phyloP scores from a whole-genome alignment of 192 early-diverging fungal genomes.

The Borealophlyctis nickersoniae region DNA sequence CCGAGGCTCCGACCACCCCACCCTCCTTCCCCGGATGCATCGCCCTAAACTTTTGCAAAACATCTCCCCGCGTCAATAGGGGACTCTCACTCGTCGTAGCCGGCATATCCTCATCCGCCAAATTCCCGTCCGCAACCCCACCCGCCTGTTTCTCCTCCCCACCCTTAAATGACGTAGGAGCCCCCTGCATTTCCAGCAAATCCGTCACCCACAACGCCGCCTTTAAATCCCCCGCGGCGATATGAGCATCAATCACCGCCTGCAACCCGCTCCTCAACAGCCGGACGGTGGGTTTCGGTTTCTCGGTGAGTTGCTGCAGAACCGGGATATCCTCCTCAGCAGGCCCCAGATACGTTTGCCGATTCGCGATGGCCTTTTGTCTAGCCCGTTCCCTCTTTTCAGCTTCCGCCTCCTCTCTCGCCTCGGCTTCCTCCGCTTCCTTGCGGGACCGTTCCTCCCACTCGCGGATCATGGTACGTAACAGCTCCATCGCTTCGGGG shows the following conservation, averaged over 20 bases:
- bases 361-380: too few species aligned
- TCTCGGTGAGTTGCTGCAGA: too few species aligned
- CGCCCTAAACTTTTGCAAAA: too few species aligned
- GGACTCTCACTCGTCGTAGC: too few species aligned
- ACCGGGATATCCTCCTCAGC: too few species aligned
- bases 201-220: neutral
- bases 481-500: neutral
- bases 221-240: neutral
- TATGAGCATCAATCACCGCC: neutral
- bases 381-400: neutral
- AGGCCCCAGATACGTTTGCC: too few species aligned
- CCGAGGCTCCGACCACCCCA: too few species aligned
- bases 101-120: too few species aligned
- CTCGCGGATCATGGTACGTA: constrained; percentile 5
- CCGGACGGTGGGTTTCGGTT: neutral
- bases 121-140: too few species aligned
- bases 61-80: too few species aligned
- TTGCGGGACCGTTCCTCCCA: too few species aligned
- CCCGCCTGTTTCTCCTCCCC: neutral
- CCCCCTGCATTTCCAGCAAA: neutral
- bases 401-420: neutral
- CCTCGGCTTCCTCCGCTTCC: constrained; percentile 29
- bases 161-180: neutral
- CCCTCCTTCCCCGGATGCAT: too few species aligned
- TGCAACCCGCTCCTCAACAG: neutral